Evolutionary conservation across 768 basidiomycete genomes (phyloP).

Genomic region (Boletus insuetus): DNA sequence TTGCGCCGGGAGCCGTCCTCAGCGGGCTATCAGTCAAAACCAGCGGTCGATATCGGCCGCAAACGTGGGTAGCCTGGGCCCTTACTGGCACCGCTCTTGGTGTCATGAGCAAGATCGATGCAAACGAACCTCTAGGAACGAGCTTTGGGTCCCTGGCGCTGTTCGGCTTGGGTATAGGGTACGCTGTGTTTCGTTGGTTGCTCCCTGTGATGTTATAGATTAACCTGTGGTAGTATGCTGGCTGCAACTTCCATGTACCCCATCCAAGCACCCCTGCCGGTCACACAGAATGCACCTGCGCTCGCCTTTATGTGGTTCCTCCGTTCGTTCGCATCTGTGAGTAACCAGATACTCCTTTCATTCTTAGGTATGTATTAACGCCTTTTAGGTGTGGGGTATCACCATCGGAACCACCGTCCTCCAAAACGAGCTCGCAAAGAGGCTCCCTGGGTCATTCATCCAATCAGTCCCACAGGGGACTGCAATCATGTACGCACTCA

Average conservation of each 20-base stretch:
- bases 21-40: slow-evolving; percentile 30
- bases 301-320: slow-evolving; percentile 42
- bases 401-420: slow-evolving; percentile 47
- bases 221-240: background rate
- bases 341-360: background rate
- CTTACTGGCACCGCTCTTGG: slow-evolving; percentile 35
- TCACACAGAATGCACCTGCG: slow-evolving; percentile 41
- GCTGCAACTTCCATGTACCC: background rate
- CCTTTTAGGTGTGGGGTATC: slow-evolving; percentile 45
- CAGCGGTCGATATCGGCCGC: slow-evolving; percentile 33
- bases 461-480: slow-evolving; percentile 34
- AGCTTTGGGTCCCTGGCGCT: slow-evolving; percentile 10
- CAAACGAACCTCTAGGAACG: slow-evolving; percentile 22
- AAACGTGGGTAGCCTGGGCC: slow-evolving; percentile 34
- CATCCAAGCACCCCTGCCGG: slow-evolving; percentile 45
- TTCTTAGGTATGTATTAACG: too few relatives aligned
- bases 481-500: slow-evolving; percentile 40
- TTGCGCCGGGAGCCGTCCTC: slow-evolving; percentile 30
- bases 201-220: background rate
- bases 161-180: slow-evolving; percentile 4
- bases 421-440: slow-evolving; percentile 44
- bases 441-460: slow-evolving; percentile 40
- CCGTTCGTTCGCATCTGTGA: slow-evolving; percentile 36
- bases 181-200: background rate
- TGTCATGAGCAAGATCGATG: slow-evolving; percentile 30